Evolutionary conservation across 116 monocot species (phyloP).

Genomic region (Zostera marina): DNA sequence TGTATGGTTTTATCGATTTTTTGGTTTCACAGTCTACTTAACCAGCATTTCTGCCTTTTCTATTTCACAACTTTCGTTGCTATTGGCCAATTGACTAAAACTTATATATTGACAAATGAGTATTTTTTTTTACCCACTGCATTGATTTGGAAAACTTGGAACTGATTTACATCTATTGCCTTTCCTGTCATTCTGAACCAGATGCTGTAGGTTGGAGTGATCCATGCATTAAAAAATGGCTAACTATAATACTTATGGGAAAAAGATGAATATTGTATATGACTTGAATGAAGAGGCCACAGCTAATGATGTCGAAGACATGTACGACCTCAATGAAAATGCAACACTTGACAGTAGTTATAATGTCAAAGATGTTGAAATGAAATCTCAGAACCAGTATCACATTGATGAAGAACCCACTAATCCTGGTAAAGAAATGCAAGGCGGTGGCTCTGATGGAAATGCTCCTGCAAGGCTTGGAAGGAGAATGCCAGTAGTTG

Average conservation of each 20-base stretch:
- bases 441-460: conserved; percentile 21
- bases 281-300: conserved; percentile 68
- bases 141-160: neutral
- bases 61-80: neutral
- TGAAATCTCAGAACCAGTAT: conserved; percentile 34
- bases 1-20: no score
- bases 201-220: neutral
- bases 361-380: conserved; percentile 29
- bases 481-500: conserved; percentile 31
- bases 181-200: neutral
- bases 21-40: no score
- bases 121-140: neutral
- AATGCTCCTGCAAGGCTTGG: conserved; percentile 24
- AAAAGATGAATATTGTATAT: conserved; percentile 36
- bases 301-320: conserved; percentile 18
- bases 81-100: neutral
- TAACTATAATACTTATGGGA: conserved; percentile 44
- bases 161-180: conserved; percentile 1
- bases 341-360: conserved; percentile 29
- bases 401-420: conserved; percentile 33
- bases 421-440: conserved; percentile 17
- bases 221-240: conserved; percentile 29
- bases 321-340: conserved; percentile 12
- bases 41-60: no score
- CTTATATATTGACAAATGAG: neutral